Conservation (phyloP, 176 grass and related monocot species). For the Secale cereale region DNA sequence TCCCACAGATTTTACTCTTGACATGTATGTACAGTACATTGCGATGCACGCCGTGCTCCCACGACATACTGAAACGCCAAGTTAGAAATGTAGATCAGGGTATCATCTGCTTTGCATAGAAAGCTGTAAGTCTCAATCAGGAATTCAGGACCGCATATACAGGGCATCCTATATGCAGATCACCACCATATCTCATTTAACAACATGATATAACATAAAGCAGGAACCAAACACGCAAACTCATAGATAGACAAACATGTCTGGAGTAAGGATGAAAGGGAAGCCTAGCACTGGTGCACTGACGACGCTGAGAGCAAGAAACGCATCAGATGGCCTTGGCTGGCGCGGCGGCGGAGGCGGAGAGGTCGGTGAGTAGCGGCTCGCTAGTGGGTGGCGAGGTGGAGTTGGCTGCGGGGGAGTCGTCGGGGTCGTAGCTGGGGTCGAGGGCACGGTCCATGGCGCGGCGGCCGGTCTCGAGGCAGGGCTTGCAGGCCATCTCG, state of each 20-base stretch:
- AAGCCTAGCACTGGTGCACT: background rate
- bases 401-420: background rate
- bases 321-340: slow-evolving; percentile 46
- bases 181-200: background rate
- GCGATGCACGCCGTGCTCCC: background rate
- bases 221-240: background rate
- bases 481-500: slow-evolving; percentile 97
- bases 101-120: slow-evolving; percentile 15
- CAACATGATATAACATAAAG: background rate
- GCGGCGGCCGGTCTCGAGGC: slow-evolving; percentile 71
- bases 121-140: background rate
- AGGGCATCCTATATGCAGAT: background rate
- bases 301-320: background rate
- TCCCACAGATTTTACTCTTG: background rate
- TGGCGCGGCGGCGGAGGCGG: slow-evolving; percentile 23
- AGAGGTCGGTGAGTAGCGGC: slow-evolving; percentile 48
- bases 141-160: background rate
- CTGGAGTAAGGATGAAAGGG: background rate
- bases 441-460: slow-evolving; percentile 88
- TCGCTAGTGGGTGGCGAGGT: slow-evolving; percentile 21
- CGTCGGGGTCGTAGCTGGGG: slow-evolving; percentile 74
- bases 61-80: background rate
- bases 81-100: background rate
- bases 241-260: background rate
- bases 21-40: background rate